These are phyloP conservation scores for Nadsonia fulvescens DNA, from an alignment of 805 yeast species.

Conservation along the genomic window DNA sequence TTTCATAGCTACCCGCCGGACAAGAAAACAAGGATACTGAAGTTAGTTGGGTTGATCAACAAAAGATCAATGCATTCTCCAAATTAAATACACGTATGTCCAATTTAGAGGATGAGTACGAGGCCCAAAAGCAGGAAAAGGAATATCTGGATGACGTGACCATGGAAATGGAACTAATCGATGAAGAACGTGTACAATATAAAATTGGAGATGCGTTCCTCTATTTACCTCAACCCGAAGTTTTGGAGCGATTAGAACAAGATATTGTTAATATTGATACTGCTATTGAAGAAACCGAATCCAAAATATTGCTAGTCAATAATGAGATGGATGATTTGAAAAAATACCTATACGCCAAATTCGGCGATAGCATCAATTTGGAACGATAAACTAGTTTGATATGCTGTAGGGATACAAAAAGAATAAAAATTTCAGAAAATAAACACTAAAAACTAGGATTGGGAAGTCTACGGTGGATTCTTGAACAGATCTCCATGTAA, in stretches of 20 bases:
- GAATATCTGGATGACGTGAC: slow-evolving; percentile 79
- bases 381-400: too few relatives aligned
- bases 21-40: slow-evolving; percentile 25
- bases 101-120: slow-evolving; percentile 30
- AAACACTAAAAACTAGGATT: too few relatives aligned
- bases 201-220: slow-evolving; percentile 69
- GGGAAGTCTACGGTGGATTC: slow-evolving; percentile 52
- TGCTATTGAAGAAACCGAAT: slow-evolving; percentile 29
- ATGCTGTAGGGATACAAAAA: too few relatives aligned
- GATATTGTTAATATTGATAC: slow-evolving; percentile 37
- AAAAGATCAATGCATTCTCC: slow-evolving; percentile 74
- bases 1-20: too few relatives aligned
- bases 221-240: slow-evolving; percentile 46
- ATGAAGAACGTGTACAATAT: slow-evolving; percentile 34
- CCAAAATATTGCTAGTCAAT: slow-evolving; percentile 32
- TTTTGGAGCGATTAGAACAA: slow-evolving; percentile 45
- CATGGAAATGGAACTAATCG: slow-evolving; percentile 71
- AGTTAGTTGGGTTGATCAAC: slow-evolving; percentile 73
- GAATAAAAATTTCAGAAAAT: too few relatives aligned
- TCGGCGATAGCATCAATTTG: slow-evolving; percentile 75
- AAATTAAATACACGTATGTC: slow-evolving; percentile 61
- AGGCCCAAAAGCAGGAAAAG: slow-evolving; percentile 42
- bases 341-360: slow-evolving; percentile 63
- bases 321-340: slow-evolving; percentile 43
- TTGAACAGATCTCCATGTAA: slow-evolving; percentile 37